Conservation (phyloP, 1,139 yeast species). For the Yamadazyma membranifaciens region DNA sequence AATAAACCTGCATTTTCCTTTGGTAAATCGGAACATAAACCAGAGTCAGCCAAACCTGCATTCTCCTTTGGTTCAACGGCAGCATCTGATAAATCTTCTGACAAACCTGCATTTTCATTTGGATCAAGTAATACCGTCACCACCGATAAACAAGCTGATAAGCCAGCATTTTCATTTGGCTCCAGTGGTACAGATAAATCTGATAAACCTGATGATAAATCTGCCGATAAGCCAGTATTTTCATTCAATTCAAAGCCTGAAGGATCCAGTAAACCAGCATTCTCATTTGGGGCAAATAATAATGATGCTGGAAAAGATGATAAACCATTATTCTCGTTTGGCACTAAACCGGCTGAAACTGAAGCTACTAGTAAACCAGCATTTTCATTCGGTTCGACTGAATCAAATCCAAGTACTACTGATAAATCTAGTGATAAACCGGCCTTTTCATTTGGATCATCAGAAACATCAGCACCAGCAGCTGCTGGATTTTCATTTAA, state of each 20-base stretch:
- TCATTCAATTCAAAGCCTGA: conserved; percentile 4
- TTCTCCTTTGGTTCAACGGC: conserved; percentile 5
- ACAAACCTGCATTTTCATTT: conserved; percentile 10
- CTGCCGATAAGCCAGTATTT: conserved; percentile 8
- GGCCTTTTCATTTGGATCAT: conserved; percentile 17
- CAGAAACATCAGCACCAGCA: conserved; percentile 4
- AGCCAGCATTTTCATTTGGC: conserved; percentile 19
- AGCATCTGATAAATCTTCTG: conserved; percentile 5
- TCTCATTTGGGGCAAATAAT: conserved; percentile 11
- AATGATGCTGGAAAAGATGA: neutral
- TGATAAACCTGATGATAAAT: conserved; percentile 6
- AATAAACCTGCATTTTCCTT: conserved; percentile 20
- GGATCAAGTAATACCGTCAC: neutral
- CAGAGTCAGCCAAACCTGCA: conserved; percentile 5
- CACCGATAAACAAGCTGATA: conserved; percentile 14
- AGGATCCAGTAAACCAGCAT: conserved; percentile 8
- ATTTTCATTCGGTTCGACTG: conserved; percentile 20
- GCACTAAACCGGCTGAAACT: conserved; percentile 16
- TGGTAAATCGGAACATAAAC: conserved; percentile 14
- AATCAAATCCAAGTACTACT: conserved; percentile 11
- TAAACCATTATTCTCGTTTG: conserved; percentile 19
- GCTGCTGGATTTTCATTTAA: conserved; percentile 11
- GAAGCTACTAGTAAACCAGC: conserved; percentile 14
- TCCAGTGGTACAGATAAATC: conserved; percentile 13
- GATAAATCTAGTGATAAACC: conserved; percentile 16